These are phyloP conservation scores for Mediolabrus comicus DNA, from an alignment of 108 stramenopile species.

Conservation along the genomic window DNA sequence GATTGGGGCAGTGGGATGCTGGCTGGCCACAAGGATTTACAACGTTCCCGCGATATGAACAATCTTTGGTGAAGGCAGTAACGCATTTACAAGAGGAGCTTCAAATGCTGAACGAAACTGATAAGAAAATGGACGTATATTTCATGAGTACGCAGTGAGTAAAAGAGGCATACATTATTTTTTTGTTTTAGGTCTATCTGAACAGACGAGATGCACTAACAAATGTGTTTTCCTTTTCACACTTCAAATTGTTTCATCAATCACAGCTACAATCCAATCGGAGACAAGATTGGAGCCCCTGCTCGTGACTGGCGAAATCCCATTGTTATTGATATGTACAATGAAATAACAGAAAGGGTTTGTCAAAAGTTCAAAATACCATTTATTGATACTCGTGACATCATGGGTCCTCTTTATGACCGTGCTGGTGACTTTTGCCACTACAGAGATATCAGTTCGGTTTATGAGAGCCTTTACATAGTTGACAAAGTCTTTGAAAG, in stretches of 20 bases:
- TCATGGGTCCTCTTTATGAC: conserved; percentile 19
- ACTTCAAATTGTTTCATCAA: background rate
- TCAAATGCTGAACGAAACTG: background rate
- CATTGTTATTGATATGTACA: conserved; percentile 17
- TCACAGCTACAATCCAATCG: conserved; percentile 7
- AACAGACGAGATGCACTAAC: too few relatives aligned
- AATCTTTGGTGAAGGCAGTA: background rate
- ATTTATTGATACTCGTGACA: conserved; percentile 18
- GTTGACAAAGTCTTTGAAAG: too few relatives aligned
- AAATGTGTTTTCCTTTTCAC: background rate
- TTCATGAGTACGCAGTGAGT: conserved; percentile 8
- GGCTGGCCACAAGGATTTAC: conserved; percentile 1
- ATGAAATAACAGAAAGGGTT: background rate
- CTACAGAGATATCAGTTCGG: conserved; percentile 15
- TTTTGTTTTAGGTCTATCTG: too few relatives aligned
- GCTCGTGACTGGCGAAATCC: conserved; percentile 23
- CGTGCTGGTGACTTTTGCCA: conserved; percentile 7
- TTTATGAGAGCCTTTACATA: conserved; percentile 9
- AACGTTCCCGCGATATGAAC: background rate
- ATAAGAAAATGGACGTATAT: background rate
- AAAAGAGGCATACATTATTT: too few relatives aligned
- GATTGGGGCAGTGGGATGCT: conserved; percentile 19
- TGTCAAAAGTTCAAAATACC: conserved; percentile 1
- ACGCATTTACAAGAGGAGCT: too few relatives aligned
- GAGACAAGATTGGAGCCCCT: background rate